phyloP scores from a whole-genome alignment of 2,329 filamentous ascomycete genomes.

The Pseudogymnoascus verrucosus region DNA sequence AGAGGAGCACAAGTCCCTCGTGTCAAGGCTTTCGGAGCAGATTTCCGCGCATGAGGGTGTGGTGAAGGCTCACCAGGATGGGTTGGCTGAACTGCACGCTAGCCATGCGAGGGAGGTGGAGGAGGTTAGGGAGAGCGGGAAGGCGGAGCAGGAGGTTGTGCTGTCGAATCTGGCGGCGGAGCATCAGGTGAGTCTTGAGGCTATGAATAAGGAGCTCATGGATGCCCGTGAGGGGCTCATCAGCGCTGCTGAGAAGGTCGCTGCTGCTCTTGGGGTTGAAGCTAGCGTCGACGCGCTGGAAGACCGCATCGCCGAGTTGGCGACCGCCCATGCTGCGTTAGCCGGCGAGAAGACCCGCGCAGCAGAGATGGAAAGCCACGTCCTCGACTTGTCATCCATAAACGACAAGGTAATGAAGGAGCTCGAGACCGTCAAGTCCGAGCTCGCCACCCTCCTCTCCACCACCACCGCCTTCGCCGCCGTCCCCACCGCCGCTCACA shows the following conservation, averaged over 20 bases:
- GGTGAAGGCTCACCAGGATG: constrained; percentile 46
- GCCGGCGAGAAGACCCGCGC: constrained; percentile 50
- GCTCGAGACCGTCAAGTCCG: constrained; percentile 51
- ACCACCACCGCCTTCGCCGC: constrained; percentile 37
- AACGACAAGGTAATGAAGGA: constrained; percentile 54
- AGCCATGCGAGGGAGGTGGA: constrained; percentile 45
- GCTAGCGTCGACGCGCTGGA: constrained; percentile 61
- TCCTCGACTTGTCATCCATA: constrained; percentile 47
- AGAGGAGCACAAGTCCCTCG: constrained; percentile 35
- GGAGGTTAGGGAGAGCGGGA: constrained; percentile 39
- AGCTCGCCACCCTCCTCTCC: constrained; percentile 45
- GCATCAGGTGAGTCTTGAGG: constrained; percentile 47
- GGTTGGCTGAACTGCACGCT: constrained; percentile 40
- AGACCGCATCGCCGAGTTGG: constrained; percentile 50
- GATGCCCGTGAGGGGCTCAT: constrained; percentile 59
- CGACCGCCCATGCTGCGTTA: constrained; percentile 53
- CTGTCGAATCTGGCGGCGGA: constrained; percentile 51
- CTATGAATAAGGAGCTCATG: constrained; percentile 53
- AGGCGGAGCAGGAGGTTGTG: constrained; percentile 49
- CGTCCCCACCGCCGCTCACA: constrained; percentile 33
- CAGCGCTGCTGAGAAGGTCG: constrained; percentile 56
- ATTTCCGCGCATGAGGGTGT: constrained; percentile 52
- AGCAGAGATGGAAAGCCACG: constrained; percentile 46
- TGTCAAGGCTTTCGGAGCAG: constrained; percentile 48
- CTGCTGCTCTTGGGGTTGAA: constrained; percentile 51